Percentiles rank a stretch among this genome's conserved stretches.
These are phyloP conservation scores for Candida piceae DNA, from an alignment of 805 yeast species.

Conservation along the genomic window DNA sequence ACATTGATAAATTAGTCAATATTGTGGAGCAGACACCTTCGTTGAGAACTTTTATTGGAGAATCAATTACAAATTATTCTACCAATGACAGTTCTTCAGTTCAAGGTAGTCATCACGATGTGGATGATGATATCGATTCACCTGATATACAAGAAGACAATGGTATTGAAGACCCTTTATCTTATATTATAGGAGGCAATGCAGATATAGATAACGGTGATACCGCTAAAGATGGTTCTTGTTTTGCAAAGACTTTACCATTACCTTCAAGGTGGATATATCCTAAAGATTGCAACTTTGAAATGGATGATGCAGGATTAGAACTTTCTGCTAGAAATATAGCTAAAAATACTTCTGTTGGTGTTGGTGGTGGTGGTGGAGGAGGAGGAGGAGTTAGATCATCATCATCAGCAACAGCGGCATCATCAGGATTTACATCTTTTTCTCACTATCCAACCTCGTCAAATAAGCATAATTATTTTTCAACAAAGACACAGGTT, in stretches of 20 bases:
- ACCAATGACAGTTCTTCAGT: neutral
- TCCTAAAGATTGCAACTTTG: slow-evolving; percentile 15
- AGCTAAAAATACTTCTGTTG: slow-evolving; percentile 10
- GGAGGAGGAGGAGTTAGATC: no score
- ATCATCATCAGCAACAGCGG: no score
- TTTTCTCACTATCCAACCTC: slow-evolving; percentile 2
- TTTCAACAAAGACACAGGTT: slow-evolving; percentile 29
- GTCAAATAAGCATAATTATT: slow-evolving; percentile 12
- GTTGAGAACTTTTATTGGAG: no score
- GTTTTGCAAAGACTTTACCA: slow-evolving; percentile 8
- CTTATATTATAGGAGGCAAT: neutral
- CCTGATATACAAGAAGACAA: neutral
- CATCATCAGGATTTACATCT: slow-evolving; percentile 7
- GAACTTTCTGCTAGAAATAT: slow-evolving; percentile 21
- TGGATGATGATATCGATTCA: no score
- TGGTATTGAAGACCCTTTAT: slow-evolving; percentile 1
- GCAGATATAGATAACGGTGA: neutral
- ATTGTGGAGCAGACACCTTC: no score
- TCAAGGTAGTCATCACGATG: no score
- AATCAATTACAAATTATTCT: no score
- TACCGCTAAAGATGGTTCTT: no score
- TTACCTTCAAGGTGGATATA: slow-evolving; percentile 26
- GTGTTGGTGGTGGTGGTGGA: no score
- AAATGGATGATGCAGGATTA: slow-evolving; percentile 19
- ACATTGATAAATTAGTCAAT: slow-evolving; percentile 11